Evolutionary conservation across 2,329 filamentous ascomycete species (phyloP), one percentile per base, ranked within the genome.

Genomic region (Xylariaceae sp.): DNA sequence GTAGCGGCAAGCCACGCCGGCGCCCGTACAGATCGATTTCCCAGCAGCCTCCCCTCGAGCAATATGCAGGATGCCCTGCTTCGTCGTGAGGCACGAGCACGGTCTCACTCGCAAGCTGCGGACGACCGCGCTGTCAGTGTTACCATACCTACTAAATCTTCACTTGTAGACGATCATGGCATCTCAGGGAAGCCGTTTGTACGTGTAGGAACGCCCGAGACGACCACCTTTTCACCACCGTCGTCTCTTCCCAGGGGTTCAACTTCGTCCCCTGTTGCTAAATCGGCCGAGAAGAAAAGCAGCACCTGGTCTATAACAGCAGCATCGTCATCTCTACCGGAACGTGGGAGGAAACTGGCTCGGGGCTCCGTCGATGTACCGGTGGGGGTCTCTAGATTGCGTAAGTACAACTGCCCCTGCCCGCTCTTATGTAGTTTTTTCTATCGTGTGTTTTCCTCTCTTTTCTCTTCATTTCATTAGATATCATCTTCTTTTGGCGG

Each of bases 331-430:
- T 44, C 53, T 13, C 39, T 41, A 37, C 50, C 51, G 3, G 48
- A 59, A 55, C 48, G 42, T 4, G 48, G 45, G 15, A 44, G 47
- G 41, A 53, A 41, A n/a, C 22, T 38, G 11, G 44, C 43, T 22
- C 41, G 43, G 31, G 60, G 60, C 18, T 48, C 64, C 44, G 57
- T 64, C 4, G 81, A 85, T 43, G 82, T 97, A 2, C 81, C 89
- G 3, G 91, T 97, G 1, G 93, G 93, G 0, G 73, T 93, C 4
- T 95, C 90, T n/a, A 79, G 89, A 50, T 71, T 98, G 43, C 91
- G 50, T 52, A 49, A 26, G 50, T 52, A n/a, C 24, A 38, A n/a
- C n/a, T n/a, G n/a, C n/a, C n/a, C n/a, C n/a, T n/a, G n/a, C n/a
- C n/a, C n/a, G n/a, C n/a, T n/a, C 19, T 11, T 31, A 15, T 28